phyloP scores from a whole-genome alignment of 2,329 filamentous ascomycete genomes.

The Neodidymelliopsis sp. region DNA sequence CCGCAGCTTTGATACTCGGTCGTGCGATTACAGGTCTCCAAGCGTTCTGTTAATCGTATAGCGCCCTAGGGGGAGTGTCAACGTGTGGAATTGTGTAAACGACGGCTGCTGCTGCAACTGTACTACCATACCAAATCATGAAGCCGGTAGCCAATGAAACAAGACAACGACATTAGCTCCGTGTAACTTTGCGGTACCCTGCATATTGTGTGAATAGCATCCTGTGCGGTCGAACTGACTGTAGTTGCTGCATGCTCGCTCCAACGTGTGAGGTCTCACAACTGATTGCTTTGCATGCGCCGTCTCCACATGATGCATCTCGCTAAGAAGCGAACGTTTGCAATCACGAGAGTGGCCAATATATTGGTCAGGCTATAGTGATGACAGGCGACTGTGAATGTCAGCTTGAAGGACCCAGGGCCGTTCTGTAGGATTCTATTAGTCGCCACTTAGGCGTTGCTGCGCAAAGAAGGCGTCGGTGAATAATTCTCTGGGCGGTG shows the following conservation, averaged over 20 bases:
- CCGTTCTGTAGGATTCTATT: constrained; percentile 37
- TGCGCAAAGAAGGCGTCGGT: constrained; percentile 35
- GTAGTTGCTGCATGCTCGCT: constrained; percentile 17
- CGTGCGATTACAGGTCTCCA: constrained; percentile 71
- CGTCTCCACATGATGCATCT: constrained; percentile 18
- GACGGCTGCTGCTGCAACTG: background rate
- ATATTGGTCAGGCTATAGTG: constrained; percentile 23
- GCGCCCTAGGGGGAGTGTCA: background rate
- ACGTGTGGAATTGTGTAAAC: background rate
- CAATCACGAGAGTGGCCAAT: constrained; percentile 21
- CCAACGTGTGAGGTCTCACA: constrained; percentile 30
- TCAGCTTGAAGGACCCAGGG: constrained; percentile 29
- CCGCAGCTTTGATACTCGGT: constrained; percentile 57
- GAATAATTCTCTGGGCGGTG: constrained; percentile 41
- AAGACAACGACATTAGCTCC: too few species aligned
- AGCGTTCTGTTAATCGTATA: constrained; percentile 69
- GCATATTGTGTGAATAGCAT: constrained; percentile 5
- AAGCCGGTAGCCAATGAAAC: constrained; percentile 4
- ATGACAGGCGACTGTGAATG: constrained; percentile 25
- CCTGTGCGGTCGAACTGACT: constrained; percentile 18
- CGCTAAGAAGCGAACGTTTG: constrained; percentile 12
- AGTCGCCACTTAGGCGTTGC: constrained; percentile 39
- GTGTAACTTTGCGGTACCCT: constrained; percentile 1
- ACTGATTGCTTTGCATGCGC: constrained; percentile 26
- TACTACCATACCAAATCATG: background rate